Percentiles rank a stretch among this genome's conserved stretches.
These are phyloP conservation scores for Pseudomassariella vexata DNA, from an alignment of 2,329 filamentous ascomycete genomes.

Conservation along the genomic window DNA sequence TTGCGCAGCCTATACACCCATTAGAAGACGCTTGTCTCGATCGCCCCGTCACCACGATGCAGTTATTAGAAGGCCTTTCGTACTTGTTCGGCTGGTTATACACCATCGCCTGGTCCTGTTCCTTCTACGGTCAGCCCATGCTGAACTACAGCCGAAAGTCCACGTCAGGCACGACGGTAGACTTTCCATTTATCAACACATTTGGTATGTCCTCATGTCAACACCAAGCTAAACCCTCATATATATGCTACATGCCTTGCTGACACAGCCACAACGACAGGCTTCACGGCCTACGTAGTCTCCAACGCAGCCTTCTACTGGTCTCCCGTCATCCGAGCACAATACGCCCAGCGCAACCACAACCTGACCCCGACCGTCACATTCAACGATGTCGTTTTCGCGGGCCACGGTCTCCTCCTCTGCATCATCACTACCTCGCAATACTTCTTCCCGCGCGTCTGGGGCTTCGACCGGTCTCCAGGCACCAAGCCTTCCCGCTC, in stretches of 20 bases:
- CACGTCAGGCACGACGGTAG: constrained; percentile 78
- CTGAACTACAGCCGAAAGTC: constrained; percentile 72
- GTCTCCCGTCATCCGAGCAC: constrained; percentile 67
- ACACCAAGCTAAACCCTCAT: no score
- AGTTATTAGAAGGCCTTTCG: constrained; percentile 44
- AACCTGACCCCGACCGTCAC: constrained; percentile 77
- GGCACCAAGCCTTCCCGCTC: constrained; percentile 51
- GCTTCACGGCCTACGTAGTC: constrained; percentile 69
- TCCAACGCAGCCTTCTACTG: constrained; percentile 74
- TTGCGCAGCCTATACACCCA: no score
- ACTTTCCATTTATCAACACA: constrained; percentile 75
- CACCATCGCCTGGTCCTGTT: constrained; percentile 72
- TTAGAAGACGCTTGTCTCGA: no score
- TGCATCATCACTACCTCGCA: constrained; percentile 70
- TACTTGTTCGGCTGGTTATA: constrained; percentile 71
- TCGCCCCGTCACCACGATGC: constrained; percentile 15
- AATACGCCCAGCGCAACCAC: constrained; percentile 79
- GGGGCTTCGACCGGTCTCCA: constrained; percentile 63
- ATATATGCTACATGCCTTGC: no score
- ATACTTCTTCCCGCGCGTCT: constrained; percentile 63
- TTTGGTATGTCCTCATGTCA: no score
- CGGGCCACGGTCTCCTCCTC: constrained; percentile 70
- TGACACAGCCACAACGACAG: no score
- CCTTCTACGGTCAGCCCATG: constrained; percentile 87
- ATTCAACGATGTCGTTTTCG: constrained; percentile 87